Percentiles rank a stretch among this genome's conserved stretches.
phyloP scores from a whole-genome alignment of 345 rosid genomes.

The Gossypium stocksii region DNA sequence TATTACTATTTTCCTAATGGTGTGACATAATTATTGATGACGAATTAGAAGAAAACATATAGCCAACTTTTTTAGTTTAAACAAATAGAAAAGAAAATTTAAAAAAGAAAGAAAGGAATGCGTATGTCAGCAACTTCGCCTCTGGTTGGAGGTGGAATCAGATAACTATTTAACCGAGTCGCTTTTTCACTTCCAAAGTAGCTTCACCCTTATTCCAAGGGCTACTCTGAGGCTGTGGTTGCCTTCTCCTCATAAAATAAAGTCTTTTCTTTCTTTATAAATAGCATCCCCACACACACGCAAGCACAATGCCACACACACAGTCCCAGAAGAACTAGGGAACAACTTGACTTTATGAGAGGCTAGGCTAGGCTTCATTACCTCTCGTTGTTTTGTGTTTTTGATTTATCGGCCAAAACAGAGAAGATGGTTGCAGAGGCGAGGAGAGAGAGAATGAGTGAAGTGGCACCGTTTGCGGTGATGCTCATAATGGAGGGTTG shows the following conservation, averaged over 20 bases:
- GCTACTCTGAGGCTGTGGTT: conserved; percentile 28
- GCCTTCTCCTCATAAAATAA: background rate
- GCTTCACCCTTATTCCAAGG: conserved; percentile 46
- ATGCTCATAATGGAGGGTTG: conserved; percentile 73
- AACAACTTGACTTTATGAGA: background rate
- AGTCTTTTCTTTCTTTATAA: background rate
- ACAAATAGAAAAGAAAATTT: background rate
- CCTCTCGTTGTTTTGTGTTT: background rate
- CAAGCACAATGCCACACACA: background rate
- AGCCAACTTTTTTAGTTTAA: background rate
- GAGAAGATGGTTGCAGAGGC: conserved; percentile 17
- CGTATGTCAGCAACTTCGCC: conserved; percentile 20
- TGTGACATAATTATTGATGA: too few relatives aligned
- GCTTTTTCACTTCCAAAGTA: conserved; percentile 50
- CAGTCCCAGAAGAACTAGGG: background rate
- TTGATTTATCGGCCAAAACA: background rate
- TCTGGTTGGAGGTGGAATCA: conserved; percentile 13
- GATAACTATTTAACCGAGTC: conserved; percentile 34
- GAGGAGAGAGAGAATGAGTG: conserved; percentile 24
- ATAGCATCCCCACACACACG: conserved; percentile 5
- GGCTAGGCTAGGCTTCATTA: background rate
- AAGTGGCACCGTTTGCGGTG: conserved; percentile 41
- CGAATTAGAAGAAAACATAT: background rate
- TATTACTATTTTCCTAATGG: background rate
- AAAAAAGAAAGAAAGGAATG: background rate